phyloP scores from a whole-genome alignment of 2,329 filamentous ascomycete species.

The Cercospora zeae-maydis region DNA sequence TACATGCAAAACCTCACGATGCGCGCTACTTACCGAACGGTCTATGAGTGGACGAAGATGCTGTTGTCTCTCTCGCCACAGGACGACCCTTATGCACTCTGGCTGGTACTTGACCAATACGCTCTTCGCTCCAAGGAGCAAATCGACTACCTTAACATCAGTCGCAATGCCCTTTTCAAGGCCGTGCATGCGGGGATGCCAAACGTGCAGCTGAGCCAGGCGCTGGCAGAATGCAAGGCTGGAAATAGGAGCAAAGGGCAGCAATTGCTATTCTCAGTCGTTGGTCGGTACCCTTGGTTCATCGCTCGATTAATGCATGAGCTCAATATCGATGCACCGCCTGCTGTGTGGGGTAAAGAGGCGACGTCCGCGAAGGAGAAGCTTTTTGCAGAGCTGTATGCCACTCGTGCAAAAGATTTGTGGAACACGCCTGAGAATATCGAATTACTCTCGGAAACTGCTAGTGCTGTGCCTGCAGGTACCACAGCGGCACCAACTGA shows the following conservation, averaged over 20 bases:
- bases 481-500: slow-evolving; percentile 43
- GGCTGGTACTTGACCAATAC: slow-evolving; percentile 76
- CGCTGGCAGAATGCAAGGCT: slow-evolving; percentile 70
- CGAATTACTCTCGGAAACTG: slow-evolving; percentile 65
- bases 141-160: slow-evolving; percentile 71
- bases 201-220: slow-evolving; percentile 72
- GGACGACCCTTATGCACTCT: slow-evolving; percentile 77
- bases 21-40: slow-evolving; percentile 91
- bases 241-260: slow-evolving; percentile 64
- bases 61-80: slow-evolving; percentile 69
- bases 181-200: slow-evolving; percentile 54
- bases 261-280: slow-evolving; percentile 61
- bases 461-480: slow-evolving; percentile 49
- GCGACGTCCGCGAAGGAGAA: slow-evolving; percentile 62
- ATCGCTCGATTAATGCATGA: slow-evolving; percentile 77
- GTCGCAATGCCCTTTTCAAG: slow-evolving; percentile 48
- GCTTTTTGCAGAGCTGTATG: slow-evolving; percentile 72
- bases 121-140: slow-evolving; percentile 77
- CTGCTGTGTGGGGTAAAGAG: slow-evolving; percentile 75
- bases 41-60: slow-evolving; percentile 89
- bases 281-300: slow-evolving; percentile 77
- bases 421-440: slow-evolving; percentile 78
- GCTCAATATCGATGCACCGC: slow-evolving; percentile 71
- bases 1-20: slow-evolving; percentile 82
- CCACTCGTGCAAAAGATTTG: slow-evolving; percentile 71